These are phyloP conservation scores for Metrosideros polymorpha DNA, from an alignment of 441 rosid species.

Conservation along the genomic window DNA sequence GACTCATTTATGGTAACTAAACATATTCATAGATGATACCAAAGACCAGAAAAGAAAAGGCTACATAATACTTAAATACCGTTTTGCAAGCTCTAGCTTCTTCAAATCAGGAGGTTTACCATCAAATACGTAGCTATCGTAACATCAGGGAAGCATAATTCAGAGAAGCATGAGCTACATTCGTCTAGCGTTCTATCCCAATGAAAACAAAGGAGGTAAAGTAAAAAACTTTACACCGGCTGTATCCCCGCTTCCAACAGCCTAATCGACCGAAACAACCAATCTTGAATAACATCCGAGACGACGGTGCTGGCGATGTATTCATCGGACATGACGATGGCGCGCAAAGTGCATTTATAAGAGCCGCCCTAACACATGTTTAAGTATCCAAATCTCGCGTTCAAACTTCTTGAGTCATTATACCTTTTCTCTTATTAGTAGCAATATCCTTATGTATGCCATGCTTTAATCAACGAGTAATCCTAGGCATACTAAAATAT, in stretches of 20 bases:
- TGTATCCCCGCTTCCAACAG: constrained; percentile 91
- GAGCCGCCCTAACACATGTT: too few species aligned
- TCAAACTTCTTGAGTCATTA: too few species aligned
- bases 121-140: constrained; percentile 67
- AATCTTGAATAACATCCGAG: too few species aligned
- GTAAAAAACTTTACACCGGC: constrained; percentile 49
- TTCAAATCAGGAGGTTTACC: constrained; percentile 91
- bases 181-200: neutral
- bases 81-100: constrained; percentile 84
- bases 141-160: neutral
- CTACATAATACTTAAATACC: constrained; percentile 17
- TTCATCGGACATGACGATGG: too few species aligned
- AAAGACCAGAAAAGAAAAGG: neutral
- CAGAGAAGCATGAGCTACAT: neutral
- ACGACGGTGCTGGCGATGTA: too few species aligned
- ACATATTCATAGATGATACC: neutral
- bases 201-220: neutral
- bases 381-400: too few species aligned
- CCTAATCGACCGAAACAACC: constrained; percentile 86
- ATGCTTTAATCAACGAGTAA: too few species aligned
- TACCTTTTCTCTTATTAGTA: too few species aligned
- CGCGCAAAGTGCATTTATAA: too few species aligned
- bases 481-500: too few species aligned
- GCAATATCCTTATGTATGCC: too few species aligned
- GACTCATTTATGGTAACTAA: neutral